Base-by-base conservation (phyloP, 1,139 yeast species). In the Suhomyces choctaworum region DNA sequence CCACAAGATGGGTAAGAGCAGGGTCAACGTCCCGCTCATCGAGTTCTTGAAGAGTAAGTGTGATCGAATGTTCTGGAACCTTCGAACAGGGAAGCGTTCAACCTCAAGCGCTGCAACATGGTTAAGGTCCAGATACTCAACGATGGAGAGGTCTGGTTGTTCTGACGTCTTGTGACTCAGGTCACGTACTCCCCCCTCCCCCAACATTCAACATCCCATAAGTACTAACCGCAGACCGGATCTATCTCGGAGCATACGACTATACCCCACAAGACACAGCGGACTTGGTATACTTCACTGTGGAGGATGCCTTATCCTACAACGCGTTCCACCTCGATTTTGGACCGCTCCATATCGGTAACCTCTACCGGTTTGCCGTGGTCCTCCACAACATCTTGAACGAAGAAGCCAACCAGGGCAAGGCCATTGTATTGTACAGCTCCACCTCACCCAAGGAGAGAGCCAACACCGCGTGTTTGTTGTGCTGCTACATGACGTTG, bases 321-420 rank as follows among this genome's bases (percentile, higher is more conserved):
- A 92, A 92, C 56, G 75, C 95, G 10, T 92, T 92, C 66, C 96
- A 92, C 58, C 75, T 90, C 47, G 98, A 92, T 60, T 92, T 92
- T 62, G 98, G 98, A 27, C 98, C 98, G 1, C 67, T 92, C 45
- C 95, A 92, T 54, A 81, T 92, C 37, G 97, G 97, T 1, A 95
- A 85, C 58, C 67, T 92, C 41, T 92, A 92, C 63, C 74, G 98
- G 37, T 92, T 92, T 67, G 98, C 98, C 0, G 97, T 92, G 16
- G 83, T 86, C 12, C 73, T 92, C 42, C 98, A 92, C 57, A 95
- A 90, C 54, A 83, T 90, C 35, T 72, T 92, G 47, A 90, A 90
- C 51, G 95, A 87, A 50, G 86, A 86, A 27, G 75, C 75, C 11
- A 90, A 89, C 58, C 84, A 83, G 44, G 87, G 88, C 21, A 89